phyloP scores from a whole-genome alignment of 2,329 filamentous ascomycete species.

The Aureobasidium mangrovei region DNA sequence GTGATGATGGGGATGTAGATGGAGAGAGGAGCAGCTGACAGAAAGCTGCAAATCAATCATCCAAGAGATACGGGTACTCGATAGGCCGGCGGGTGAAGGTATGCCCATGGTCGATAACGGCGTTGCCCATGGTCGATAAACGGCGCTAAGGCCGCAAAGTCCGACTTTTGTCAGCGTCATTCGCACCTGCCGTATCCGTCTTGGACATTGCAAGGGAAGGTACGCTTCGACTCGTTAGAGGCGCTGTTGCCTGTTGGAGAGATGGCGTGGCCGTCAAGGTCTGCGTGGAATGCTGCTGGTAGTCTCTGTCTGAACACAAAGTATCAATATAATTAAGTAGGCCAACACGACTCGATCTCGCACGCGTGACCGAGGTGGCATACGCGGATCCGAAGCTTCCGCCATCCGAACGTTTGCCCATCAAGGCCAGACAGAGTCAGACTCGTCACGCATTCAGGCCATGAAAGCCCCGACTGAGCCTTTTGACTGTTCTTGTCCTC shows the following conservation, averaged over 20 bases:
- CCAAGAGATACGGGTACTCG: neutral
- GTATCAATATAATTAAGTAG: neutral
- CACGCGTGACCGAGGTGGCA: conserved; percentile 5
- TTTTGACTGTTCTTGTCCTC: neutral
- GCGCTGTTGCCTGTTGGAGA: no score
- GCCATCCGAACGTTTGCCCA: conserved; percentile 10
- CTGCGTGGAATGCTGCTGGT: no score
- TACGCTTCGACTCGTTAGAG: no score
- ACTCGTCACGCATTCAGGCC: neutral
- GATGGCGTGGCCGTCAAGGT: no score
- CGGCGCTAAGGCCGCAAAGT: no score
- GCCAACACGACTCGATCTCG: neutral
- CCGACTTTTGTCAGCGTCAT: no score
- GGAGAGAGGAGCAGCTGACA: neutral
- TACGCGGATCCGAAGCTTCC: conserved; percentile 1
- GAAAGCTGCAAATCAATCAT: neutral
- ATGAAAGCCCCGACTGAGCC: conserved; percentile 5
- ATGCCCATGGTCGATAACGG: no score
- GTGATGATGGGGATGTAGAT: neutral
- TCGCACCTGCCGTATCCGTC: no score
- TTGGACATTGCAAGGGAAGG: no score
- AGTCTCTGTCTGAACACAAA: no score
- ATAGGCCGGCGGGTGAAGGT: no score
- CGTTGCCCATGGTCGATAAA: no score
- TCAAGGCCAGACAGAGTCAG: neutral